Base-by-base conservation (phyloP, 208 protist genomes). In the Acanthamoeba rhysodes region DNA sequence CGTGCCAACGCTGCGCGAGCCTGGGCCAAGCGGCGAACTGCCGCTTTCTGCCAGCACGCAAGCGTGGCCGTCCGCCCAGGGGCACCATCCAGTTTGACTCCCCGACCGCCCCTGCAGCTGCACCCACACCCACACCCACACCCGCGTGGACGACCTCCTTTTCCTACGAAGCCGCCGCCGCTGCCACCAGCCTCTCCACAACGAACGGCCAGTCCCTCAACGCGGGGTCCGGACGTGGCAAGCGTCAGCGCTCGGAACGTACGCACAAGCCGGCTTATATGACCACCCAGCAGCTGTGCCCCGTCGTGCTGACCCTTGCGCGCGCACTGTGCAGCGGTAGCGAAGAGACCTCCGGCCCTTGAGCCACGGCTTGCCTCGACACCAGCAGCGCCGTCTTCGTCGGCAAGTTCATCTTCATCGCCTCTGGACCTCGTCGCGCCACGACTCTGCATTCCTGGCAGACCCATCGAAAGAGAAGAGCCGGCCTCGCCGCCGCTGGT, bases 41-140 rank as follows among this genome's bases (percentile, higher is more conserved):
- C 80, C 24, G n/a, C 10, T 64, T 45, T 18, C 50, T 88, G 45
- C 80, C 80, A 6, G 45, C 50, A 20, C 45, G 80, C 50, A 88
- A 88, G 50, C 80, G 80, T 8, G 80, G 80, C 80, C 41, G 80
- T 27, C 80, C 80, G 34, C 80, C 80, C 20, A 88, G 66, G 50
- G 50, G 80, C 50, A 88, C 80, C n/a, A 64, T 88, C 29, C 80
- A 64, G 80, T 88, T 88, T 34, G 80, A 88, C 59, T 8, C 53
- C 37, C 8, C 27, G 10, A 10, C 80, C 37, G 37, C 34, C n/a
- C 53, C 34, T 57, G 5, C 34, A 7, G n/a, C 24, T 22, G 8
- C 59, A n/a, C 24, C 59, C 24, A 3, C 59, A 48, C 45, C 45
- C 2, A n/a, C n/a, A n/a, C n/a, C n/a, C n/a, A n/a, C n/a, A n/a